A percentile compares a stretch with the other conserved stretches of the same genome.
These are phyloP conservation scores for Bruguiera parviflora DNA, from an alignment of 345 rosid species.

Conservation along the genomic window DNA sequence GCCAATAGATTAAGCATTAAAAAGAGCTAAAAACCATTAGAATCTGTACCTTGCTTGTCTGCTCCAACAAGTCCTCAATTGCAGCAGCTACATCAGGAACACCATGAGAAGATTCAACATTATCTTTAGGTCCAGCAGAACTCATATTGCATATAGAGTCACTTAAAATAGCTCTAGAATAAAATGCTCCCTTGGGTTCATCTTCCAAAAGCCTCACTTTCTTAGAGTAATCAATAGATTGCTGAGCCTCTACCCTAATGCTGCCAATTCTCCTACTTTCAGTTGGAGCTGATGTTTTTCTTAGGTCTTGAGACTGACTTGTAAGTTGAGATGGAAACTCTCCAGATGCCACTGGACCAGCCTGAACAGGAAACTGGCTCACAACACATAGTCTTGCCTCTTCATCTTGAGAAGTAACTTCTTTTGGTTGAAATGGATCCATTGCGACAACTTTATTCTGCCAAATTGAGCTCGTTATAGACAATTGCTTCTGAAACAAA, in stretches of 20 bases:
- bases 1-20: conserved; percentile 5
- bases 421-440: conserved; percentile 69
- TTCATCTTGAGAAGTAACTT: conserved; percentile 59
- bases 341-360: conserved; percentile 39
- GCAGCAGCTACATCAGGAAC: conserved; percentile 89
- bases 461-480: conserved; percentile 9
- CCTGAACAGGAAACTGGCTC: conserved; percentile 75
- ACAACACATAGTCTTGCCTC: conserved; percentile 56
- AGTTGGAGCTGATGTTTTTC: conserved; percentile 21
- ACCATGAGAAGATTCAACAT: conserved; percentile 44
- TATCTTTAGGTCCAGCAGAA: conserved; percentile 32
- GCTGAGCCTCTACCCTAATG: conserved; percentile 32
- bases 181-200: conserved; percentile 26
- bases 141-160: conserved; percentile 27
- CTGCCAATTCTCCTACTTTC: conserved; percentile 27
- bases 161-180: conserved; percentile 37
- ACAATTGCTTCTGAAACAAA: neutral
- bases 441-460: conserved; percentile 68
- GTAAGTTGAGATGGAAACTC: conserved; percentile 46
- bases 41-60: conserved; percentile 69
- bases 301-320: conserved; percentile 47
- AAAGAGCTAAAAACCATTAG: conserved; percentile 7
- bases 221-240: conserved; percentile 38
- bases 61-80: conserved; percentile 89
- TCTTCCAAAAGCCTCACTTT: conserved; percentile 48